Conservation (phyloP, 2,329 filamentous ascomycete species). For the Tolypocladium cylindrosporum region DNA sequence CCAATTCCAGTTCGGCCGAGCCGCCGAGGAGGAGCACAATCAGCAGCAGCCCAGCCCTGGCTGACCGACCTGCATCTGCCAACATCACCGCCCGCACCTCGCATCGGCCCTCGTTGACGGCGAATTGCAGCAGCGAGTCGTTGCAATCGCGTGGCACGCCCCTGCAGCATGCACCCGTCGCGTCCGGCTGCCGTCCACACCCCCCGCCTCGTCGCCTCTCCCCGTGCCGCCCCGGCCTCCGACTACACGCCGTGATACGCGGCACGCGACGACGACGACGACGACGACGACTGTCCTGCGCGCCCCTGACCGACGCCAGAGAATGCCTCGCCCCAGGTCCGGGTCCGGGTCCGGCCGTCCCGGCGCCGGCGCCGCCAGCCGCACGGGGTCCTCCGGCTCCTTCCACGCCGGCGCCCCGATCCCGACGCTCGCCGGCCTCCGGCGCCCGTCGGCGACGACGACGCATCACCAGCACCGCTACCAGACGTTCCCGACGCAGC, state of each 20-base stretch:
- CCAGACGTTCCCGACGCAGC: conserved; percentile 70
- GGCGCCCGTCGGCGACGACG: conserved; percentile 27
- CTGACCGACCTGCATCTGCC: background rate
- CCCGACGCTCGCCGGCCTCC: conserved; percentile 20
- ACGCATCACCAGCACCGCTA: conserved; percentile 43
- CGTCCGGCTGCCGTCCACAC: background rate
- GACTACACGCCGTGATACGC: background rate
- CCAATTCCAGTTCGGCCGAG: background rate
- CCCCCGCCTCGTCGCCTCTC: background rate
- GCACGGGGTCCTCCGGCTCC: conserved; percentile 30
- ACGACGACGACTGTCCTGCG: background rate
- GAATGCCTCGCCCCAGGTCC: conserved; percentile 11
- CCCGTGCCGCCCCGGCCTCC: background rate
- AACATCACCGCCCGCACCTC: background rate
- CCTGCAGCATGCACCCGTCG: background rate
- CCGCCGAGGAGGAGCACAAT: background rate
- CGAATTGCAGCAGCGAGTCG: background rate
- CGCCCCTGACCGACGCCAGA: background rate
- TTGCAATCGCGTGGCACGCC: background rate
- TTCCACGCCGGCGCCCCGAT: conserved; percentile 44
- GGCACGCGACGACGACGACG: background rate
- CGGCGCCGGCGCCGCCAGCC: conserved; percentile 3
- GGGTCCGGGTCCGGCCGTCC: conserved; percentile 2
- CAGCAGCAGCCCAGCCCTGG: background rate
- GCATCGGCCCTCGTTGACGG: background rate